Conservation (phyloP, 371 early-diverging fungal species). For the Enterospora canceri region DNA sequence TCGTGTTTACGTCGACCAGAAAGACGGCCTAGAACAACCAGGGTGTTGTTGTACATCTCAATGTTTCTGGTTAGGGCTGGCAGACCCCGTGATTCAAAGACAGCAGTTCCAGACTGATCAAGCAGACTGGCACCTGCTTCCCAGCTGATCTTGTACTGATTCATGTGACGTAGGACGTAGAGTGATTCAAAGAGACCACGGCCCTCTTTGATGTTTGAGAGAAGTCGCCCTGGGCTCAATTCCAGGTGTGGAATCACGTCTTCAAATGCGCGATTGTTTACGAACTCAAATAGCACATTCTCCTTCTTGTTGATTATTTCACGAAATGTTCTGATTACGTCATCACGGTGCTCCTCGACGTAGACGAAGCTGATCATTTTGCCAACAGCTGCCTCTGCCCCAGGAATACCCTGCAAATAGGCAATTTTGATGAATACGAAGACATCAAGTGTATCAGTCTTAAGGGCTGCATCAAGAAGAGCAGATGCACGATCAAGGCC, state of each 20-base stretch:
- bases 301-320: not conserved
- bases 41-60: conserved; percentile 27
- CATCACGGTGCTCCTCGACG: conserved; percentile 14
- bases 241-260: not conserved
- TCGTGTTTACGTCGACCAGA: not conserved
- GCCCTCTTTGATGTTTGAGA: conserved; percentile 6
- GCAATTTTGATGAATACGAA: conserved; percentile 38
- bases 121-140: not conserved
- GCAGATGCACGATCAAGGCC: conserved; percentile 48
- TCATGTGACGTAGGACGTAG: conserved; percentile 12
- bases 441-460: conserved; percentile 27
- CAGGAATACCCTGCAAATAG: conserved; percentile 22
- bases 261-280: conserved; percentile 17
- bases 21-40: not conserved
- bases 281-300: conserved; percentile 14
- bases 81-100: conserved; percentile 20
- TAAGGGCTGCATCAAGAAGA: conserved; percentile 20
- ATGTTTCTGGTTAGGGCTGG: conserved; percentile 14
- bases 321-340: conserved; percentile 18
- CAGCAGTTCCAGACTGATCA: not conserved
- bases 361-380: conserved; percentile 28
- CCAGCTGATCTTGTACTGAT: not conserved
- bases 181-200: not conserved
- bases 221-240: not conserved
- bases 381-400: conserved; percentile 16